Conservation (phyloP, 805 yeast species). For the Ogataea dorogensis region DNA sequence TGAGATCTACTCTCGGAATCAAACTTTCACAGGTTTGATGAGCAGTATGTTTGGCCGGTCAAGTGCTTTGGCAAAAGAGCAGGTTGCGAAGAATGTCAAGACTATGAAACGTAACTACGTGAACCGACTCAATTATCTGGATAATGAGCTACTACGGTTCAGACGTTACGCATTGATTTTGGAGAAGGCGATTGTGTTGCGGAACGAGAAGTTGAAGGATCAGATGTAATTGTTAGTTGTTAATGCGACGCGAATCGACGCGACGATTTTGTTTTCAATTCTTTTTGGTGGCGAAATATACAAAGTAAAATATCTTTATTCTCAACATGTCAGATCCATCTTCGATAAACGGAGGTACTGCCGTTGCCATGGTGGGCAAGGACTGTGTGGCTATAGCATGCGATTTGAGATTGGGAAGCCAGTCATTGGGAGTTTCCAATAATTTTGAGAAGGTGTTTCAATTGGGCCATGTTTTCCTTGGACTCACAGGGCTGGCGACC, state of each 20-base stretch:
- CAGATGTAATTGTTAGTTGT: background rate
- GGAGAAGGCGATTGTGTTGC: slow-evolving; percentile 46
- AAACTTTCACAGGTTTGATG: slow-evolving; percentile 12
- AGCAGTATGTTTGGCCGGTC: slow-evolving; percentile 17
- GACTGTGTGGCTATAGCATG: slow-evolving; percentile 98
- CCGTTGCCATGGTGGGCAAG: slow-evolving; percentile 98
- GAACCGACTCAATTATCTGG: slow-evolving; percentile 41
- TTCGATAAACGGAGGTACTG: slow-evolving; percentile 87
- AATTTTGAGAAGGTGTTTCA: slow-evolving; percentile 90
- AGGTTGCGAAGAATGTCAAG: slow-evolving; percentile 34
- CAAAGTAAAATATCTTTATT: slow-evolving; percentile 29
- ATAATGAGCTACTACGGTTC: slow-evolving; percentile 43
- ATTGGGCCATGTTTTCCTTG: slow-evolving; percentile 82
- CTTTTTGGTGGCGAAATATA: slow-evolving; percentile 21
- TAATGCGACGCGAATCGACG: slow-evolving; percentile 9
- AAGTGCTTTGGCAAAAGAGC: slow-evolving; percentile 14
- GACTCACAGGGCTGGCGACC: slow-evolving; percentile 92
- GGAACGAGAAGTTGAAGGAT: slow-evolving; percentile 34
- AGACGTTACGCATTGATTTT: slow-evolving; percentile 44
- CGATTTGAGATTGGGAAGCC: slow-evolving; percentile 91
- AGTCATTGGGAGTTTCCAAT: slow-evolving; percentile 87
- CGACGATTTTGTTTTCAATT: slow-evolving; percentile 8
- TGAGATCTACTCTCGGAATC: slow-evolving; percentile 12
- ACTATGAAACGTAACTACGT: slow-evolving; percentile 40
- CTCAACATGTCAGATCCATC: slow-evolving; percentile 71